Evolutionary conservation across 2,329 filamentous ascomycete genomes (phyloP).

Genomic region (Talaromyces islandicus): DNA sequence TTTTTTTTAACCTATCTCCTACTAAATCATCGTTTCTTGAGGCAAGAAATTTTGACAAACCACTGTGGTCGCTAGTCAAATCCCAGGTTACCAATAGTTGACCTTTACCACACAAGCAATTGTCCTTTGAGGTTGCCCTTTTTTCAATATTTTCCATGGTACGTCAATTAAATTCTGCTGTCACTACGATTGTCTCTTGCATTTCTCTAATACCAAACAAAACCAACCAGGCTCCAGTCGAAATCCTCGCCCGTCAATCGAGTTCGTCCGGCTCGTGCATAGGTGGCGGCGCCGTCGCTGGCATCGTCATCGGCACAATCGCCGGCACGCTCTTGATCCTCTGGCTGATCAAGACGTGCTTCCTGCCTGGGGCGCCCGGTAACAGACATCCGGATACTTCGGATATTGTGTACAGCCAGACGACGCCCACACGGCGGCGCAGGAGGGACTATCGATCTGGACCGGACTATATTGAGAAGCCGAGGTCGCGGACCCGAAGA

Average conservation of each 20-base stretch:
- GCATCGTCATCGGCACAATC: slow-evolving; percentile 36
- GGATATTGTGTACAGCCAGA: slow-evolving; percentile 15
- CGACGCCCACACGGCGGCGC: slow-evolving; percentile 11
- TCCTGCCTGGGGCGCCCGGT: slow-evolving; percentile 17
- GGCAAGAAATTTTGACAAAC: background rate
- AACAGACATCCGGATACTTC: slow-evolving; percentile 18
- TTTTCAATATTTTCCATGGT: slow-evolving; percentile 4
- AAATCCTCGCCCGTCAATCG: slow-evolving; percentile 3
- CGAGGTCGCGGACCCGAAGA: slow-evolving; percentile 12
- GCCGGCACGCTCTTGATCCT: slow-evolving; percentile 29
- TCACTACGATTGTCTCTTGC: too few relatives aligned
- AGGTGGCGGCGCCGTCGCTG: slow-evolving; percentile 31
- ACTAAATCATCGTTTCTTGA: background rate
- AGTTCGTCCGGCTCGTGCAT: slow-evolving; percentile 24
- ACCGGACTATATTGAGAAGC: slow-evolving; percentile 26
- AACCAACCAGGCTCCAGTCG: background rate
- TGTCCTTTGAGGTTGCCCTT: background rate
- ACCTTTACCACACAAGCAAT: background rate
- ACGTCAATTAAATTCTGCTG: too few relatives aligned
- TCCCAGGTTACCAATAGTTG: background rate
- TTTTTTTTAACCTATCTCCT: background rate
- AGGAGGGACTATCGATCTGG: background rate
- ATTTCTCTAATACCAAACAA: background rate
- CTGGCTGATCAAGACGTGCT: slow-evolving; percentile 29
- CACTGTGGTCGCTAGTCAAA: background rate